Evolutionary conservation across 352 stramenopile species (phyloP), one percentile per base, ranked within the genome.

Genomic region (Elongisporangium undulatum): DNA sequence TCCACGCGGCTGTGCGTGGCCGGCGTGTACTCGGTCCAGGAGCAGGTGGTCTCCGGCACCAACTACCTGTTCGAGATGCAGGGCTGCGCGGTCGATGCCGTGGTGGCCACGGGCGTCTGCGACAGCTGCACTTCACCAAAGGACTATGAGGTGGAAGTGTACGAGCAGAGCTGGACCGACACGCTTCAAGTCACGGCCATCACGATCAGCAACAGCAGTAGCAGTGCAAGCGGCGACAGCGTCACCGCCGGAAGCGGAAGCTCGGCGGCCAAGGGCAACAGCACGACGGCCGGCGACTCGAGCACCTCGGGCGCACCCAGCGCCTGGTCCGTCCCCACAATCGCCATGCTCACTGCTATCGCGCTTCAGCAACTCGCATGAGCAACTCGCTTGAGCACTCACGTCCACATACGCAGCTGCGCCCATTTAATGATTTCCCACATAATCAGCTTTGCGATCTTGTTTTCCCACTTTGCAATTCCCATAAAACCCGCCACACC

Each of bases 1-100:
- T 9, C 51, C 19, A 71, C 58, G 3, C 56, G 65, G 21, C 51
- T 78, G 17, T 65, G 53, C 8, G 67, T 75, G 55, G 61, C 48
- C 22, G 62, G 62, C 38, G 22, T 77, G 20, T 26, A 71, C 53
- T 63, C 59, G 4, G 69, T 80, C 58, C 62, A 59, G 29, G 63
- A 62, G 52, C 72, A 80, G 51, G 63, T 75, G 39, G 72, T 80
- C 34, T 63, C 66, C 13, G 72, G 69, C 22, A 80, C 63, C 55
- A 77, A 77, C 51, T 80, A 77, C 56, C 56, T 74, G 61, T 75
- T 77, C 55, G 63, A 71, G 54, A 64, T 80, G 26, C 54, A 74
- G 29, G 69, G 72, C 15, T 74, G 66, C 1, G 68, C 62, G 20
- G 52, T 51, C 20, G 69, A 56, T 17, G 52, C 24, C 34, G 26